Evolutionary conservation across 495 filamentous ascomycete genomes (phyloP).

Genomic region (Xylaria bambusicola): DNA sequence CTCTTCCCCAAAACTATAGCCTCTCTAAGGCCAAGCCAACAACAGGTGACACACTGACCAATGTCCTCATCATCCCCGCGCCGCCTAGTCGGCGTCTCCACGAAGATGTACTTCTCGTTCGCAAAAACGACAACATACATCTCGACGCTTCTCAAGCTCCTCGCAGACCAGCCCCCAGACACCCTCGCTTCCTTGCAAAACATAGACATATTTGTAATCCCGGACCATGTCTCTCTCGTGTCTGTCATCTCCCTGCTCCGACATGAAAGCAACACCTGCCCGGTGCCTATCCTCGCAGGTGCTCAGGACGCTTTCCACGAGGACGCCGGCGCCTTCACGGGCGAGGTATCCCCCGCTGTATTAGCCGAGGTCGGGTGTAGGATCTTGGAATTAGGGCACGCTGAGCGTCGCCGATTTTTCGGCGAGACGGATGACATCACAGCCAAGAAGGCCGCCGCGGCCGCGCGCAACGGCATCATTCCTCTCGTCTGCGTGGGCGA

Average conservation of each 20-base stretch:
- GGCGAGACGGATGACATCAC: constrained; percentile 68
- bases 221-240: constrained; percentile 71
- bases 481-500: constrained; percentile 84
- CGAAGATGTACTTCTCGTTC: constrained; percentile 84
- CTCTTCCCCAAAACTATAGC: too few relatives aligned
- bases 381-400: constrained; percentile 78
- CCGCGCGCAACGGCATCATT: constrained; percentile 65
- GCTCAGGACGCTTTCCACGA: constrained; percentile 75
- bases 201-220: constrained; percentile 67
- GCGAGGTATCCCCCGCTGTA: constrained; percentile 69
- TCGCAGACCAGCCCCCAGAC: constrained; percentile 37
- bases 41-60: too few relatives aligned
- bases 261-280: constrained; percentile 60
- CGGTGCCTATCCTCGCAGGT: constrained; percentile 60
- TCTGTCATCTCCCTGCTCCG: constrained; percentile 57
- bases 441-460: constrained; percentile 67
- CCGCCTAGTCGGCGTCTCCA: constrained; percentile 73
- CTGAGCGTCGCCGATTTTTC: constrained; percentile 70
- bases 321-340: constrained; percentile 70
- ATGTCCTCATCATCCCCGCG: constrained; percentile 58
- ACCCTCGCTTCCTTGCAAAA: constrained; percentile 33
- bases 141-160: constrained; percentile 53
- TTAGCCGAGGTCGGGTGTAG: constrained; percentile 64
- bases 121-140: constrained; percentile 64
- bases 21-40: too few relatives aligned